Conservation (phyloP, 2,329 filamentous ascomycete genomes). For the Camillea tinctor region DNA sequence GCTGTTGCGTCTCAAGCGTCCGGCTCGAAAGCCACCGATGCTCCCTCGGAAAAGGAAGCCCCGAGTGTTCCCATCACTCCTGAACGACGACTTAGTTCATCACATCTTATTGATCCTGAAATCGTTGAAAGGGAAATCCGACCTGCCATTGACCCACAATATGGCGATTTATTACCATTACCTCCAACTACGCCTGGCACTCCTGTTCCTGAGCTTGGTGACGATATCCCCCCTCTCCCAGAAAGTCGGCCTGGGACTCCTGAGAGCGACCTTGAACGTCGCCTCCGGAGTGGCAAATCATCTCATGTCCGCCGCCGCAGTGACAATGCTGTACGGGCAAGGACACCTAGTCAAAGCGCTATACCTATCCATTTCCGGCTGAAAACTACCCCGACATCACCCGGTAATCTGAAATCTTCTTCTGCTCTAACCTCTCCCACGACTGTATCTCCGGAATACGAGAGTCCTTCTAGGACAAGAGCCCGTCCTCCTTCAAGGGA, state of each 20-base stretch:
- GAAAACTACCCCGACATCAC: constrained; percentile 35
- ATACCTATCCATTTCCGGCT: constrained; percentile 58
- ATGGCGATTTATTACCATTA: constrained; percentile 63
- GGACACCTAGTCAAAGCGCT: constrained; percentile 56
- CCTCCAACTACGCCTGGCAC: constrained; percentile 59
- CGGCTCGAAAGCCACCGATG: constrained; percentile 47
- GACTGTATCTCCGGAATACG: constrained; percentile 34
- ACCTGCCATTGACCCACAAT: constrained; percentile 65
- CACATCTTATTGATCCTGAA: constrained; percentile 53
- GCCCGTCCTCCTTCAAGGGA: constrained; percentile 61
- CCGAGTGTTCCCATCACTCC: constrained; percentile 22
- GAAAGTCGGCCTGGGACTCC: constrained; percentile 60
- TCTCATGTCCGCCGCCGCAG: constrained; percentile 50
- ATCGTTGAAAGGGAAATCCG: constrained; percentile 58
- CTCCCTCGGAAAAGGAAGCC: constrained; percentile 40
- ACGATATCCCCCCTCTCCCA: constrained; percentile 52
- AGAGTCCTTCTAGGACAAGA: constrained; percentile 36
- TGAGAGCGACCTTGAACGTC: constrained; percentile 41
- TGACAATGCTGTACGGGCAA: constrained; percentile 47
- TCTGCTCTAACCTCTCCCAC: constrained; percentile 37
- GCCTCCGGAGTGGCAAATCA: constrained; percentile 37
- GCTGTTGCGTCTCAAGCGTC: constrained; percentile 39
- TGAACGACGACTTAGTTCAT: constrained; percentile 19
- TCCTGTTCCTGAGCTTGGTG: constrained; percentile 36
- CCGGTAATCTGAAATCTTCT: constrained; percentile 39